phyloP scores from a whole-genome alignment of 2,329 filamentous ascomycete species.

The Xylariales sp. region DNA sequence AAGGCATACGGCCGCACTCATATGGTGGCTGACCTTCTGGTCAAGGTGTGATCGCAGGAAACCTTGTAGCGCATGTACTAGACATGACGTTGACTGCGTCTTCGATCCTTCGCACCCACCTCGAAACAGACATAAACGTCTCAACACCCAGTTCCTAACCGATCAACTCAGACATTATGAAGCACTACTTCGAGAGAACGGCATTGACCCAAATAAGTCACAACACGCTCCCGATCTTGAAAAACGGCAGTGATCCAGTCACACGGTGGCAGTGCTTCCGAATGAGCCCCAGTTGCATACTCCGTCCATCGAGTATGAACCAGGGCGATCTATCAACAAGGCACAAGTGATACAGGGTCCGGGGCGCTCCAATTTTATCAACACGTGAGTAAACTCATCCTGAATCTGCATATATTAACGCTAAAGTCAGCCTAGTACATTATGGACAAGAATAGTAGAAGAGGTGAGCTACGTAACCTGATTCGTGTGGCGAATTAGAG shows the following conservation, averaged over 20 bases:
- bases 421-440: constrained; percentile 8
- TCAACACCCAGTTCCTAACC: constrained; percentile 11
- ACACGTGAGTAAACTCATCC: constrained; percentile 14
- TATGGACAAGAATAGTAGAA: constrained; percentile 17
- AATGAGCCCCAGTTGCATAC: not conserved
- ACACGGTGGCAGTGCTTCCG: not conserved
- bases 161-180: constrained; percentile 21
- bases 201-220: constrained; percentile 15
- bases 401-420: not conserved
- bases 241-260: not conserved
- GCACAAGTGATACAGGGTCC: constrained; percentile 13
- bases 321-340: constrained; percentile 10
- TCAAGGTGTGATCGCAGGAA: constrained; percentile 27
- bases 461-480: constrained; percentile 10
- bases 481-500: not conserved
- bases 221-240: constrained; percentile 6
- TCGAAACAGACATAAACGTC: constrained; percentile 14
- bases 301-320: not conserved
- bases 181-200: constrained; percentile 18
- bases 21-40: constrained; percentile 3
- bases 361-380: constrained; percentile 12
- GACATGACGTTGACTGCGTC: constrained; percentile 21
- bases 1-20: not conserved
- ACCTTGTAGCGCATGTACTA: constrained; percentile 29
- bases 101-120: constrained; percentile 14